Evolutionary conservation across 441 rosid genomes (phyloP), one percentile per base, ranked within the genome.

Genomic region (Eruca vesicaria): DNA sequence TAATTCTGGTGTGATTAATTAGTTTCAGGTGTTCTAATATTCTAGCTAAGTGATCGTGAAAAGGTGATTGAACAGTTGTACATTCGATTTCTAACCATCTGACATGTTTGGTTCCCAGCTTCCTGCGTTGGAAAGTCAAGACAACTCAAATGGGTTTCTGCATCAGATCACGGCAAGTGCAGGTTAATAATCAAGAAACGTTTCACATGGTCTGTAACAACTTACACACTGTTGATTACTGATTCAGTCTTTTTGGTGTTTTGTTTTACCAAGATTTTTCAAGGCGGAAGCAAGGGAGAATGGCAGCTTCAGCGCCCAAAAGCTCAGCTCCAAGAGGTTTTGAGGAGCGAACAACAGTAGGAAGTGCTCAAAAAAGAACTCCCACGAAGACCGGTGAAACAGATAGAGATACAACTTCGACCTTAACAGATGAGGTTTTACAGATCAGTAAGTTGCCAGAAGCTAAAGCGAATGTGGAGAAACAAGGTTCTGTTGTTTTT

Each of bases 201-300:
- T n/a, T 65, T 66, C 18, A 21, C 11, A 43, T 16, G 10, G 50
- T 36, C 0, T 45, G 15, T 45, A 55, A 11, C 63, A n/a, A n/a
- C n/a, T n/a, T 56, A 69, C 57, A 45, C 68, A 32, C 31, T 68
- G 45, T 19, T 56, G 10, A 16, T 58, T 29, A 33, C 32, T 57
- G 67, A 48, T 11, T 77, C 19, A 28, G 50, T 16, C 41, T 55
- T 72, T 64, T 64, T 62, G 35, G 3, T 69, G 31, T 64, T 60
- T 79, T 69, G 20, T 71, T 56, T n/a, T 50, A 66, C 18, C 32
- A 83, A 92, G 99, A 95, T 79, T 95, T 86, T 84, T 82, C 91
- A 10, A 83, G 76, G 85, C 85, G 82, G 88, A 94, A 84, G 80
- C 87, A 74, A 19, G 86, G 85, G 79, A 88, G 73, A 76, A 60